Evolutionary conservation across 108 stramenopile species (phyloP), one percentile per base, ranked within the genome.

Genomic region (Pseudonitzschia multiseries): DNA sequence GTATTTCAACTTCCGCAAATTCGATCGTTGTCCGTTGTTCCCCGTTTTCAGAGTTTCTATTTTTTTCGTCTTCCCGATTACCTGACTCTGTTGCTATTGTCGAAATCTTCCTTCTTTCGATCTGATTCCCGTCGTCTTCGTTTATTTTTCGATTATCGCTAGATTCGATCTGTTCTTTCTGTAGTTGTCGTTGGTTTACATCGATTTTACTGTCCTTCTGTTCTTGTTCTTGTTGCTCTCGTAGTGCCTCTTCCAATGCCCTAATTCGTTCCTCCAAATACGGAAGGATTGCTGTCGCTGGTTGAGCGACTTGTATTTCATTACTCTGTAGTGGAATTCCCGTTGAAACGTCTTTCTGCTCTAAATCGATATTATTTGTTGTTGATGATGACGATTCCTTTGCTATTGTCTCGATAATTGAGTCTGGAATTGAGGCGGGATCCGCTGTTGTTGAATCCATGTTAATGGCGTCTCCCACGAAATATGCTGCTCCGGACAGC

Each of bases 261-360:
- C 40, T 24, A 20, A 65, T 65, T 65, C 42, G 64, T 40, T 65
- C 64, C 64, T 65, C 64, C 21, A 65, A 17, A 42, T 65, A 65
- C 18, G 64, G 64, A 17, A 65, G 24, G 36, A 65, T 31, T 5
- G 29, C 64, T 65, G 36, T 65, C 14, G 57, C 57, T 15, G 26
- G 57, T 26, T 59, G 8, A 59, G 57, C 57, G 29, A 59, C 1
- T 51, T 26, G 24, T 15, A 31, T 59, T 59, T 59, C 29, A 26
- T 31, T 24, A 31, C 15, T 21, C 22, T 21, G 6, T n/a, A 9
- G 50, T 51, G 17, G 8, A 8, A 17, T 51, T 10, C 2, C n/a
- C n/a, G 10, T n/a, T n/a, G 17, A 17, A 17, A 8, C 50, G 2
- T n/a, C 10, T n/a, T 8, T 51, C 3, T 8, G 1, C 21, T 2